phyloP scores from a whole-genome alignment of 2,329 filamentous ascomycete genomes.

The Ampelomyces quisqualis region DNA sequence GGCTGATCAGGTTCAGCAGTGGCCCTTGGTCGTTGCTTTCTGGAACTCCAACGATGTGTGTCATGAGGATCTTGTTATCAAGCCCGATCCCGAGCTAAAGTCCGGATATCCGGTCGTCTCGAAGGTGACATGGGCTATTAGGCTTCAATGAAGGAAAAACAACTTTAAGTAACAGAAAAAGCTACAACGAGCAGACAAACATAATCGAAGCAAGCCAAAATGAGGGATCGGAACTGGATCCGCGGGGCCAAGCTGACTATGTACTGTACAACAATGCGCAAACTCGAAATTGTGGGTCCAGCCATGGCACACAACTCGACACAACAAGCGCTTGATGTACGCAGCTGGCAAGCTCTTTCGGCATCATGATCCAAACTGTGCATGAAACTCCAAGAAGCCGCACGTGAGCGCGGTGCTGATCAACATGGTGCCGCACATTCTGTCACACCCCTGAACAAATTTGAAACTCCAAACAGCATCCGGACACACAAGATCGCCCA shows the following conservation, averaged over 20 bases:
- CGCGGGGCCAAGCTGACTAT: background rate
- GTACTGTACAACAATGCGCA: background rate
- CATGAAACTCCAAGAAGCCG: constrained; percentile 4
- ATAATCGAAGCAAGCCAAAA: background rate
- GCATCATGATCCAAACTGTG: too few relatives aligned
- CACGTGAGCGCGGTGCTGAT: background rate
- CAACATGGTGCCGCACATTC: constrained; percentile 10
- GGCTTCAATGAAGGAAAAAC: background rate
- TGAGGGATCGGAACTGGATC: background rate
- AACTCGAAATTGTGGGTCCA: background rate
- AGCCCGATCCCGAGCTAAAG: constrained; percentile 3
- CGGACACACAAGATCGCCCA: background rate
- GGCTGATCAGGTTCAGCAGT: constrained; percentile 24
- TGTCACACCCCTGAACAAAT: constrained; percentile 12
- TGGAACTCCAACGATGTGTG: constrained; percentile 21
- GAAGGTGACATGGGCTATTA: constrained; percentile 13
- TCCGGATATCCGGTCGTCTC: constrained; percentile 8
- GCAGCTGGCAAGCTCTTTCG: too few relatives aligned
- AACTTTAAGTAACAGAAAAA: background rate
- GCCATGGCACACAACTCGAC: background rate
- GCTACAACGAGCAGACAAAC: background rate
- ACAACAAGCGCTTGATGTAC: too few relatives aligned
- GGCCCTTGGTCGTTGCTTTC: constrained; percentile 20
- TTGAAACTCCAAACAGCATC: background rate
- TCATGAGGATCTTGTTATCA: constrained; percentile 12